Evolutionary conservation across 2,329 filamentous ascomycete genomes (phyloP).

Genomic region (Aschersonia sp.): DNA sequence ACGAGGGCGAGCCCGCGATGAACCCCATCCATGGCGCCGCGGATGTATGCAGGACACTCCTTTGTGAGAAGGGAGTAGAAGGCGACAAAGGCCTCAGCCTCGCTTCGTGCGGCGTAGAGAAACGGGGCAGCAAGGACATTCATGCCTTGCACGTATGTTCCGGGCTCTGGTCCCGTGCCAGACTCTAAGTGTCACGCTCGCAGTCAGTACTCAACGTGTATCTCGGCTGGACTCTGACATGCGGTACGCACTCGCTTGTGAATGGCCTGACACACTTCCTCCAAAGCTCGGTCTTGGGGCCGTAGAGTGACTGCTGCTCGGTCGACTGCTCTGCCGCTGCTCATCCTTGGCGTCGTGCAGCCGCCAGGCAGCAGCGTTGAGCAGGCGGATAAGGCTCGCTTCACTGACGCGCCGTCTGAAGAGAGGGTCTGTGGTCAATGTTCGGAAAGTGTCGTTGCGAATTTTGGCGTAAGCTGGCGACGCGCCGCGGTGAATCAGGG

Average conservation of each 20-base stretch:
- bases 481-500: constrained; percentile 79
- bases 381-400: constrained; percentile 80
- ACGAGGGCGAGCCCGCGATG: constrained; percentile 84
- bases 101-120: constrained; percentile 83
- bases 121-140: constrained; percentile 95
- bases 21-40: constrained; percentile 93
- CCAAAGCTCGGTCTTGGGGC: constrained; percentile 17
- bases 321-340: constrained; percentile 19
- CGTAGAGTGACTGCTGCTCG: constrained; percentile 22
- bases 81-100: constrained; percentile 84
- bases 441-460: constrained; percentile 95
- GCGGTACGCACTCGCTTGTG: constrained; percentile 19
- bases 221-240: too few relatives aligned
- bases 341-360: constrained; percentile 63
- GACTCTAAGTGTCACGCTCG: constrained; percentile 30
- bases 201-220: constrained; percentile 35
- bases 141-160: constrained; percentile 96
- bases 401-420: constrained; percentile 93
- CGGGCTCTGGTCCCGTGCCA: constrained; percentile 45
- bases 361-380: constrained; percentile 92
- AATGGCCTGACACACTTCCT: constrained; percentile 20
- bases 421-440: constrained; percentile 88
- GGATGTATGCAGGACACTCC: constrained; percentile 86
- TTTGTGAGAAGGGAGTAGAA: constrained; percentile 78
- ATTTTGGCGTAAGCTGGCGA: constrained; percentile 96